Percentiles rank a stretch among this genome's conserved stretches.
These are phyloP conservation scores for Tilletia setariae DNA, from an alignment of 1,284 basidiomycete genomes.

Conservation along the genomic window DNA sequence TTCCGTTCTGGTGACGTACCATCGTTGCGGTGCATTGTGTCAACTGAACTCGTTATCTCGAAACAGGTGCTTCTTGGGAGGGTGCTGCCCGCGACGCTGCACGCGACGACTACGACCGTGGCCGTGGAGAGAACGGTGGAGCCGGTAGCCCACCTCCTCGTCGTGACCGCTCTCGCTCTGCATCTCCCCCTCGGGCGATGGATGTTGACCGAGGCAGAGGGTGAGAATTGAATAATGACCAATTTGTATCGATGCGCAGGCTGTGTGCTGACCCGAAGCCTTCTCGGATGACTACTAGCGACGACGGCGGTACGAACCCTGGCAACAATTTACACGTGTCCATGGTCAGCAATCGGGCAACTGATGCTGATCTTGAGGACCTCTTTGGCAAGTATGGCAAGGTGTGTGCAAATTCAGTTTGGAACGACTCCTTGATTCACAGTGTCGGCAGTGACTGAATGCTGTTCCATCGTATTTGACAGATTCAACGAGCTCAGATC, in stretches of 20 bases:
- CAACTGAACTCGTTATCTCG: background rate
- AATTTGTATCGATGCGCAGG: too few relatives aligned
- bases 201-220: conserved; percentile 29
- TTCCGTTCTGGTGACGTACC: conserved; percentile 17
- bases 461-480: background rate
- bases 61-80: conserved; percentile 24
- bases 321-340: conserved; percentile 97
- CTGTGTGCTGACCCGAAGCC: too few relatives aligned
- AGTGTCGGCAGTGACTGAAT: too few relatives aligned
- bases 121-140: conserved; percentile 27
- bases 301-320: conserved; percentile 65
- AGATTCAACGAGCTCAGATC: conserved; percentile 72
- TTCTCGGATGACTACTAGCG: conserved; percentile 20
- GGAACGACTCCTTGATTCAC: too few relatives aligned
- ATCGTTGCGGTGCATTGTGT: conserved; percentile 16
- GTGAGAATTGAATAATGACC: conserved; percentile 27
- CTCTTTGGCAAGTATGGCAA: conserved; percentile 83
- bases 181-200: conserved; percentile 23
- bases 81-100: conserved; percentile 40
- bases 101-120: conserved; percentile 28
- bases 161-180: conserved; percentile 35
- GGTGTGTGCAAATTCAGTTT: conserved; percentile 60
- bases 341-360: conserved; percentile 73
- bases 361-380: conserved; percentile 80
- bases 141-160: conserved; percentile 37